Base-by-base conservation (phyloP, 2,329 filamentous ascomycete species). In the Paecilomyces sp. region DNA sequence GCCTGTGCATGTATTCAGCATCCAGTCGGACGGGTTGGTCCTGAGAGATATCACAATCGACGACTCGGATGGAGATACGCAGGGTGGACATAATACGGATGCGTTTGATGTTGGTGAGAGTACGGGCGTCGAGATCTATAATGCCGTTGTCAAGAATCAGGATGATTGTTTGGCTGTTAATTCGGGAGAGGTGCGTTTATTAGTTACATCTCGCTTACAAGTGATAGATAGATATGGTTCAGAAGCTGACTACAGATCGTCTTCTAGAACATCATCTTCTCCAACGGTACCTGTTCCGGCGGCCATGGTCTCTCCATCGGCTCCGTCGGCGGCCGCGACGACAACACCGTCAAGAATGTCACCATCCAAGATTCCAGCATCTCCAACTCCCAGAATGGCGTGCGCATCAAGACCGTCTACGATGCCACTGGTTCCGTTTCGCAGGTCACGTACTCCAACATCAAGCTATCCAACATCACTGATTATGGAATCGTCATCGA, bases 131-230 rank as follows among this genome's bases (percentile, higher is more conserved):
- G 78, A 74, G 60, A 85, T 86, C 62, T 76, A 74, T 18, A 79
- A 79, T 41, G 81, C 82, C 50, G 77, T 74, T 34, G 77, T 86
- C 58, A 79, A 83, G 68, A 86, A 86, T 75, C 84, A 86, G 72
- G 84, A 86, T 60, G 84, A 86, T 67, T 86, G 84, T 64, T 75
- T 86, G 7, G 83, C 84, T 28, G 68, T 83, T 62, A 86, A 85
- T 74, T 83, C 81, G 2, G 80, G 80, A 28, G 64, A 68, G 51
- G 68, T 71, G 61, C 31, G 64, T 60, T 24, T 3, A 13, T 18
- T 15, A 7, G 36, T n/a, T n/a, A n/a, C n/a, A 13, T 12, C 11
- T 24, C 22, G 7, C 12, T 28, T 30, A n/a, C n/a, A n/a, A 51
- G 33, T 30, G 11, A 33, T 1, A 11, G 11, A 33, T 1, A 11